Evolutionary conservation across 1,284 basidiomycete species (phyloP).

Genomic region (Sphaerobolus stellatus): DNA sequence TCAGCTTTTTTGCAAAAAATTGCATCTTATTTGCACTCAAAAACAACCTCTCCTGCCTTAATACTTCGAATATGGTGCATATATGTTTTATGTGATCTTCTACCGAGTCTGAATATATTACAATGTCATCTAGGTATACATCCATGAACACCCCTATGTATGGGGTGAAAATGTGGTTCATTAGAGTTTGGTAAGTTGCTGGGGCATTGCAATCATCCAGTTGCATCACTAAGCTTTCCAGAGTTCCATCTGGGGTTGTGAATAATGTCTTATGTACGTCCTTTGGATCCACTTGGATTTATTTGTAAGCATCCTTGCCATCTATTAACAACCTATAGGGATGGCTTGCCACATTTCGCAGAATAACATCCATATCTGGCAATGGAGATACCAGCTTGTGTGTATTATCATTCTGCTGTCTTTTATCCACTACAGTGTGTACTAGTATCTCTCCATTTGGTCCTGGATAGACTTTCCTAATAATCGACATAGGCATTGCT

Average conservation of each 20-base stretch:
- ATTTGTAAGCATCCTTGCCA: slow-evolving; percentile 28
- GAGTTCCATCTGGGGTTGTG: slow-evolving; percentile 33
- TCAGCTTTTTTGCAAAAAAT: slow-evolving; percentile 24
- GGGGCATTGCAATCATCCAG: slow-evolving; percentile 31
- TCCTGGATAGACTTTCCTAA: slow-evolving; percentile 32
- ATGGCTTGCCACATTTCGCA: slow-evolving; percentile 16
- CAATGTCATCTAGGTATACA: too few species aligned
- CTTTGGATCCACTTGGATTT: slow-evolving; percentile 33
- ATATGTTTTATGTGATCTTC: slow-evolving; percentile 30
- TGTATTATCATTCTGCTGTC: slow-evolving; percentile 25
- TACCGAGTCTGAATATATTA: slow-evolving; percentile 23
- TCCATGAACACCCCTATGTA: slow-evolving; percentile 26
- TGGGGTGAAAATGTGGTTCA: slow-evolving; percentile 32
- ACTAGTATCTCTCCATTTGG: slow-evolving; percentile 21
- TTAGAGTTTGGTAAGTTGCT: slow-evolving; percentile 26
- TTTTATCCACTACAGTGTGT: slow-evolving; percentile 18
- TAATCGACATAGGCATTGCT: slow-evolving; percentile 35
- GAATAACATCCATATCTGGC: slow-evolving; percentile 30
- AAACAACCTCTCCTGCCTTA: slow-evolving; percentile 24
- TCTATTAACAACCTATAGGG: slow-evolving; percentile 25
- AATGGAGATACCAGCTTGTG: slow-evolving; percentile 25
- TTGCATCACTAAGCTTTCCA: slow-evolving; percentile 34
- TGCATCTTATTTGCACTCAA: slow-evolving; percentile 28
- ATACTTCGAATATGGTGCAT: slow-evolving; percentile 22
- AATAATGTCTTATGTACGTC: slow-evolving; percentile 29